Conservation (phyloP, 2,329 filamentous ascomycete species). For the Diaporthe longicolla region DNA sequence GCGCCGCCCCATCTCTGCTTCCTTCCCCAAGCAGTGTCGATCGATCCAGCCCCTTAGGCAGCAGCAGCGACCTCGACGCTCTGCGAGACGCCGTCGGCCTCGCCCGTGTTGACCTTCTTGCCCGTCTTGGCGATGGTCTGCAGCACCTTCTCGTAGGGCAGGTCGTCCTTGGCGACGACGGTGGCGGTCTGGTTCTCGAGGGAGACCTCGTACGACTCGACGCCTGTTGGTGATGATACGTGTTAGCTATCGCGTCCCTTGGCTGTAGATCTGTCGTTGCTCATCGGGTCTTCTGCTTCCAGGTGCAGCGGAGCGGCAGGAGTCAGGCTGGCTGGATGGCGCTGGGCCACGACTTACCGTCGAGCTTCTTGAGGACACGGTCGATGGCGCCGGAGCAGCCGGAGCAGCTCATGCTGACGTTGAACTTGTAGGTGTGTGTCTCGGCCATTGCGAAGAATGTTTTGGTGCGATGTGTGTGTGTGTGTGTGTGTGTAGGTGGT, state of each 20-base stretch:
- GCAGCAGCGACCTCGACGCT: constrained; percentile 60
- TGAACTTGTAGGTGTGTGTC: constrained; percentile 92
- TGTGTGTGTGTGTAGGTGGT: neutral
- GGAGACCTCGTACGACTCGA: constrained; percentile 88
- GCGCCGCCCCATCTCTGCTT: too few relatives aligned
- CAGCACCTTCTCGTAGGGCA: constrained; percentile 84
- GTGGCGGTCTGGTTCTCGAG: constrained; percentile 89
- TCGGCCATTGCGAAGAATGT: constrained; percentile 72
- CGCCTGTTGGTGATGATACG: constrained; percentile 66
- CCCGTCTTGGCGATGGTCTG: constrained; percentile 95
- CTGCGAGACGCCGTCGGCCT: constrained; percentile 74
- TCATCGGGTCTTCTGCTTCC: neutral
- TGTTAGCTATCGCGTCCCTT: neutral
- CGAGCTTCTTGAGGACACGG: constrained; percentile 90
- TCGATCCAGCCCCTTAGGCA: neutral
- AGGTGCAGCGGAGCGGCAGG: neutral
- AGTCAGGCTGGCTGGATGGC: neutral
- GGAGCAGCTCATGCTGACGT: constrained; percentile 93
- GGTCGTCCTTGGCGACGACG: constrained; percentile 76
- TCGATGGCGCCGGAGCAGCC: constrained; percentile 97
- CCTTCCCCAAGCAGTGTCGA: too few relatives aligned
- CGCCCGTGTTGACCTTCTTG: constrained; percentile 86
- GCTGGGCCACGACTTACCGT: constrained; percentile 71
- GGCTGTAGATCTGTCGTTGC: too few relatives aligned
- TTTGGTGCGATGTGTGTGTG: neutral